Conservation (phyloP, 768 basidiomycete species). For the Phylloporus rhodoxanthus region DNA sequence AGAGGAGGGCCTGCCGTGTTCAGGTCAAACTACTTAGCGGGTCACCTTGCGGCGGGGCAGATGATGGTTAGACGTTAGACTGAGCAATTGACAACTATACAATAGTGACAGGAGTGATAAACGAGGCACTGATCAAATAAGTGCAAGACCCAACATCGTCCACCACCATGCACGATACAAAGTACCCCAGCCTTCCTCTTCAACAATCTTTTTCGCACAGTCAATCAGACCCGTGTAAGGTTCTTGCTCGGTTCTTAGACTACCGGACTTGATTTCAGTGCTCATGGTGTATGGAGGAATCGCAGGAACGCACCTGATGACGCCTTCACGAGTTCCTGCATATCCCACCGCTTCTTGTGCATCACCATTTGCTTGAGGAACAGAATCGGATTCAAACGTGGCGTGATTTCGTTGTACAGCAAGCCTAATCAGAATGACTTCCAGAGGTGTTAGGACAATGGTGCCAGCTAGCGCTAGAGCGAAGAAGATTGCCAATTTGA, state of each 20-base stretch:
- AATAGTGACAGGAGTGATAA: too few species aligned
- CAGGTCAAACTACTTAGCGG: too few species aligned
- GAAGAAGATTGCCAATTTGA: conserved; percentile 37
- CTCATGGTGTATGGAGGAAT: background rate
- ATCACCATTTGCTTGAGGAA: conserved; percentile 33
- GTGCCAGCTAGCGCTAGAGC: conserved; percentile 28
- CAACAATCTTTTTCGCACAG: conserved; percentile 62
- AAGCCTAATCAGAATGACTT: conserved; percentile 66
- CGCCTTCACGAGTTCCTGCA: conserved; percentile 64
- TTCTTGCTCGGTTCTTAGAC: conserved; percentile 64
- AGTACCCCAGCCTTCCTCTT: conserved; percentile 66
- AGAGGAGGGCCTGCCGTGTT: too few species aligned
- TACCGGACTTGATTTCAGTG: background rate
- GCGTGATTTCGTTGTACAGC: conserved; percentile 75
- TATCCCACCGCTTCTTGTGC: conserved; percentile 52
- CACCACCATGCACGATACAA: conserved; percentile 78
- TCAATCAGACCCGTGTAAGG: conserved; percentile 68
- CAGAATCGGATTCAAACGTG: background rate
- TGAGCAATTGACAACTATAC: too few species aligned
- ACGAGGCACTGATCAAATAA: background rate
- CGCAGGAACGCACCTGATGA: conserved; percentile 56
- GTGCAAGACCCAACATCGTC: background rate
- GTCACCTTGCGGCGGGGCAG: too few species aligned
- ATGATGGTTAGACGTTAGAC: too few species aligned
- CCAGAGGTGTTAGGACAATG: conserved; percentile 57